A percentile compares a stretch with the other conserved stretches of the same genome.
Conservation (phyloP, 1,284 basidiomycete species). For the Malassezia sp. region DNA sequence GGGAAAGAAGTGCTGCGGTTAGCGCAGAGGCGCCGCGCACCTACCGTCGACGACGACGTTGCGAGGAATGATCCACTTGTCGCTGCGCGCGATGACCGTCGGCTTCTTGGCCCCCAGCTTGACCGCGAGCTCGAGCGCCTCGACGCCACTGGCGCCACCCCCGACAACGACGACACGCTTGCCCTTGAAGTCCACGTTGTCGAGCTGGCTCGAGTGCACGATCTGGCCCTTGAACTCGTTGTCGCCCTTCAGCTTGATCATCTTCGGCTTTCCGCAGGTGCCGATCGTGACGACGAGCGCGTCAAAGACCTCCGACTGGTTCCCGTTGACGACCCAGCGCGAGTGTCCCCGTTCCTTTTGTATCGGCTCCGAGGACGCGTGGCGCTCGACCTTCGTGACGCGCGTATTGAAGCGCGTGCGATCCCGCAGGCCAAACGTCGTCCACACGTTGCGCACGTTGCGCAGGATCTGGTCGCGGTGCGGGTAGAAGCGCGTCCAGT, state of each 20-base stretch:
- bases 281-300: constrained; percentile 54
- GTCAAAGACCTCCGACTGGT: constrained; percentile 52
- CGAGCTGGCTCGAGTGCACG: constrained; percentile 55
- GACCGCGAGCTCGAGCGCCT: constrained; percentile 53
- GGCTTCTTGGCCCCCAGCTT: constrained; percentile 50
- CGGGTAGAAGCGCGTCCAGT: constrained; percentile 49
- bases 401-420: constrained; percentile 52
- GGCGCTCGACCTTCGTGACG: constrained; percentile 36
- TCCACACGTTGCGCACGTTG: constrained; percentile 55
- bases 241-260: constrained; percentile 52
- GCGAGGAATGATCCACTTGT: constrained; percentile 34
- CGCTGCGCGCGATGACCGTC: constrained; percentile 51
- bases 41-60: constrained; percentile 55
- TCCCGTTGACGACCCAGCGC: constrained; percentile 53
- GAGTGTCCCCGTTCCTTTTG: constrained; percentile 46
- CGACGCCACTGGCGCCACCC: constrained; percentile 56
- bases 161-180: constrained; percentile 52
- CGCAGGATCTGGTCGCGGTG: constrained; percentile 54
- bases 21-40: too few relatives aligned
- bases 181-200: constrained; percentile 48
- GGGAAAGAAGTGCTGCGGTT: constrained; percentile 52
- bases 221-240: constrained; percentile 50
- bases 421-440: constrained; percentile 53
- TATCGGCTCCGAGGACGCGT: constrained; percentile 42
- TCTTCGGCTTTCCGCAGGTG: constrained; percentile 54